These are phyloP conservation scores for Pelargonium nanum DNA, from an alignment of 345 rosid species.

Conservation along the genomic window DNA sequence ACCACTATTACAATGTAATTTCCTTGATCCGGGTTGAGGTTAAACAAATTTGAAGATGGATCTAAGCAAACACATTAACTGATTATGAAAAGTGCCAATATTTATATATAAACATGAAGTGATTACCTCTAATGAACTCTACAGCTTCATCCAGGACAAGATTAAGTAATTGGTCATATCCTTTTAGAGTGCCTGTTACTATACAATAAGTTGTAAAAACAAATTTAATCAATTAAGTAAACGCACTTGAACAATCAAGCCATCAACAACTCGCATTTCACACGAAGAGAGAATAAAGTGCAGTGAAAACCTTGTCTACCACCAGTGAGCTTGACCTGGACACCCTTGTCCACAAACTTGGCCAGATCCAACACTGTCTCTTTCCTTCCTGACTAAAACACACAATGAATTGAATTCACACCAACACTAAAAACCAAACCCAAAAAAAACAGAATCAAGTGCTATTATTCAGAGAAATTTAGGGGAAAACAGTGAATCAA, in stretches of 20 bases:
- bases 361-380: constrained; percentile 96
- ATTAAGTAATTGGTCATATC: constrained; percentile 86
- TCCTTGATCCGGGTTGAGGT: background rate
- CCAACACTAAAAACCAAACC: too few species aligned
- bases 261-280: background rate
- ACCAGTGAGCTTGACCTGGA: constrained; percentile 93
- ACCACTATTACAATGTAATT: background rate
- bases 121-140: constrained; percentile 76
- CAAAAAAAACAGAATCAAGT: too few species aligned
- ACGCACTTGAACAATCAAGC: background rate
- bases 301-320: constrained; percentile 78
- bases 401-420: background rate
- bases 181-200: constrained; percentile 93
- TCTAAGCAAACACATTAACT: background rate
- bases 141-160: constrained; percentile 91
- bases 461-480: too few species aligned
- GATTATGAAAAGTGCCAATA: too few species aligned
- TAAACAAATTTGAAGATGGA: background rate
- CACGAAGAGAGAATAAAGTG: background rate
- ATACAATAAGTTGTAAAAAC: constrained; percentile 4
- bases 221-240: background rate
- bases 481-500: background rate
- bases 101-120: too few species aligned
- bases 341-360: constrained; percentile 95
- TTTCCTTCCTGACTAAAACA: constrained; percentile 72